These are phyloP conservation scores for Ascodesmis nigricans DNA, from an alignment of 495 filamentous ascomycete species.

Conservation along the genomic window DNA sequence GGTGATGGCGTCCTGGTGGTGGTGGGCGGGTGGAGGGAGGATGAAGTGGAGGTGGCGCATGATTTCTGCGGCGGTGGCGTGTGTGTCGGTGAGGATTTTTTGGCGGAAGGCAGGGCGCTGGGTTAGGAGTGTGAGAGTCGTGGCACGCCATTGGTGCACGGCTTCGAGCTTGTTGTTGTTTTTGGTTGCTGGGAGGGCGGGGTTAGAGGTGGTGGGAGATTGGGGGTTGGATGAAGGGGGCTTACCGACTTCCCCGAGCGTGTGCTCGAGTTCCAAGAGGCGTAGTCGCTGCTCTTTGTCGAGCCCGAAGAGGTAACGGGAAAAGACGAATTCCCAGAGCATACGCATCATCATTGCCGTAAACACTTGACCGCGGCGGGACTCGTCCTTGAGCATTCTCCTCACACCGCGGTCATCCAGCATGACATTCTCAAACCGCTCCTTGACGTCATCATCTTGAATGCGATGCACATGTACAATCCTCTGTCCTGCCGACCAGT, in stretches of 20 bases:
- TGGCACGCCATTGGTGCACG: slow-evolving; percentile 87
- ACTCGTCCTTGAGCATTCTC: slow-evolving; percentile 60
- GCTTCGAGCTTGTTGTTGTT: slow-evolving; percentile 30
- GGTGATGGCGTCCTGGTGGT: slow-evolving; percentile 48
- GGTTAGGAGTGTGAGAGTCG: slow-evolving; percentile 71
- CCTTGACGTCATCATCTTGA: slow-evolving; percentile 68
- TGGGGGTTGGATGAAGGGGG: not conserved
- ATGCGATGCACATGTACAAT: slow-evolving; percentile 64
- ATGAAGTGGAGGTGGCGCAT: slow-evolving; percentile 54
- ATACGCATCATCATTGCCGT: slow-evolving; percentile 96
- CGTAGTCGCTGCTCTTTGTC: slow-evolving; percentile 92
- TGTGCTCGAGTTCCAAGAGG: slow-evolving; percentile 80
- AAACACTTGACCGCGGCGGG: slow-evolving; percentile 72
- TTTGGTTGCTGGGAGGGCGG: not conserved
- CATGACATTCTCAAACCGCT: slow-evolving; percentile 78
- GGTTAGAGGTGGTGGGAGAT: not conserved
- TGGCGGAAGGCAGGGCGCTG: slow-evolving; percentile 47
- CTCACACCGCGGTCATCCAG: slow-evolving; percentile 86
- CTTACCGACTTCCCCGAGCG: slow-evolving; percentile 57
- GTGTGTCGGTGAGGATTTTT: slow-evolving; percentile 64
- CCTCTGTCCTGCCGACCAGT: slow-evolving; percentile 70
- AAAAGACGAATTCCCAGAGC: slow-evolving; percentile 96
- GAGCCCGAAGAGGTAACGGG: slow-evolving; percentile 93
- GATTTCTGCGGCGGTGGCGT: slow-evolving; percentile 72
- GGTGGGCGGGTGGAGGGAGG: slow-evolving; percentile 57